A percentile compares a stretch with the other conserved stretches of the same genome.
Conservation (phyloP, 1,284 basidiomycete genomes). For the Chalciporus piperatoides region DNA sequence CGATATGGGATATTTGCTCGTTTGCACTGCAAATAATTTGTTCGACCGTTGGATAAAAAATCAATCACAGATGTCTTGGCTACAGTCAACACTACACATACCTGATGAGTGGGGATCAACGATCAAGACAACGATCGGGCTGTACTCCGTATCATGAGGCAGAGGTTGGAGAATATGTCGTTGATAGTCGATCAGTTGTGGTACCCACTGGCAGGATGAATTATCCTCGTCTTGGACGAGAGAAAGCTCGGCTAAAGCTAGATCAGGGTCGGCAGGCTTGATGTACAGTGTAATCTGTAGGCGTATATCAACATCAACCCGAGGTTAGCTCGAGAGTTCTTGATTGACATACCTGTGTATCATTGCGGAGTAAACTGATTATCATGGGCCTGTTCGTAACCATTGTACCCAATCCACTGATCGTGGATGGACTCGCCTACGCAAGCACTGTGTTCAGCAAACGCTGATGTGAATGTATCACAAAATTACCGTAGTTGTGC, state of each 20-base stretch:
- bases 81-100: neutral
- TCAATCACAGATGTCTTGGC: too few relatives aligned
- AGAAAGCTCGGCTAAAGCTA: neutral
- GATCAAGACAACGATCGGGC: conserved; percentile 10
- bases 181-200: conserved; percentile 7
- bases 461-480: too few relatives aligned
- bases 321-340: too few relatives aligned
- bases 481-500: neutral
- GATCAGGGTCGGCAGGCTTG: neutral
- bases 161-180: neutral
- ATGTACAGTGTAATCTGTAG: neutral
- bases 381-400: neutral
- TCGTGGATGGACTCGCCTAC: neutral
- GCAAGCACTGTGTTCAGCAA: too few relatives aligned
- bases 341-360: neutral
- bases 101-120: neutral
- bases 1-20: neutral
- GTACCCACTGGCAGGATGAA: neutral
- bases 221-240: neutral
- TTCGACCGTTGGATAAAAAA: neutral
- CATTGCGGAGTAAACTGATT: neutral
- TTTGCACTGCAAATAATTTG: neutral
- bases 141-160: neutral
- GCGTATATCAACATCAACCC: too few relatives aligned
- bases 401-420: neutral